Evolutionary conservation across 2,329 filamentous ascomycete genomes (phyloP), one percentile per base, ranked within the genome.

Genomic region (Aspergillus sp.): DNA sequence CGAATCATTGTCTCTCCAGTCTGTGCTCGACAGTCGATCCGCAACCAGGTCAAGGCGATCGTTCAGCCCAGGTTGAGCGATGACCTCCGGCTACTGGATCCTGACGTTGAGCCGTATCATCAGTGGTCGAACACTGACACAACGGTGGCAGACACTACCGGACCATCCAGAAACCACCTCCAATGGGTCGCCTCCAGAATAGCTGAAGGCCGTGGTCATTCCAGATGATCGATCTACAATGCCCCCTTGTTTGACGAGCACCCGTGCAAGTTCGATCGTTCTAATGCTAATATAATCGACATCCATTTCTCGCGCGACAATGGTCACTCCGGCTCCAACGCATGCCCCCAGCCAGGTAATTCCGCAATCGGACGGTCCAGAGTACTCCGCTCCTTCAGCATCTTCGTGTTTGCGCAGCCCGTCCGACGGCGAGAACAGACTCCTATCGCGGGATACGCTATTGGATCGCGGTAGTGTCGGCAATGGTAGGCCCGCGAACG

Each of bases 371-470:
- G 15, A 36, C 32, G 32, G 1, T 36, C 41, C 41, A 43, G 11
- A 43, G 41, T 48, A 34, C n/a, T 55, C 52, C 34, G 36, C 44
- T 55, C 44, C 34, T 48, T 39, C 11, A 18, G 20, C 32, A 41
- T 55, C 52, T 48, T 48, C 22, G 8, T 30, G 34, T 48, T 0
- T 39, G 43, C 43, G 43, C 52, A 55, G 52, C 52, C 52, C 34
- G 43, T 55, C 52, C 36, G 18, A 39, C 32, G 34, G 52, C 52
- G 43, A 48, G 52, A 55, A 39, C 52, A 55, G 15, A 55, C 52
- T 41, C 52, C 43, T 42, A 55, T 22, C 0, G 52, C 36, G 12
- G 44, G 52, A 55, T 55, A 54, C 42, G 32, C 52, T 42, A 22
- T 54, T 22, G 32, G 52, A 17, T 54, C 42, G 8, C 18, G 32